Conservation (phyloP, 257 asterid genomes). For the Apocynum venetum region DNA sequence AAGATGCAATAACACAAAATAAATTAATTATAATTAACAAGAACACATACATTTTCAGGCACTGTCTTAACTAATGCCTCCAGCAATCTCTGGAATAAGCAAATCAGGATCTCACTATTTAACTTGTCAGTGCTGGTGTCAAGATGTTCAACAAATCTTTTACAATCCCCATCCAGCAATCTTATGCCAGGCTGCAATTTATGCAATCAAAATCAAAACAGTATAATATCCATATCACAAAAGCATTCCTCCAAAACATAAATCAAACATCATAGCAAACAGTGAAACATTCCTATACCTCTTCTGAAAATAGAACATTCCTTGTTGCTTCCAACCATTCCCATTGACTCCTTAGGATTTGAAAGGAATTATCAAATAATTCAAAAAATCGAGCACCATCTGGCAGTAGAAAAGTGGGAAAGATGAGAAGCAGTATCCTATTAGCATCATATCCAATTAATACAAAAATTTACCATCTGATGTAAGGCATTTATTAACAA, state of each 20-base stretch:
- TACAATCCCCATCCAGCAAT: slow-evolving; percentile 44
- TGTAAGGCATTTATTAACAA: neutral
- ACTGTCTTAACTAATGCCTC: slow-evolving; percentile 47
- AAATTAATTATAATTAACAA: slow-evolving; percentile 8
- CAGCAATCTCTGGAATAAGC: slow-evolving; percentile 58
- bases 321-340: slow-evolving; percentile 46
- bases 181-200: slow-evolving; percentile 44
- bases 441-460: neutral
- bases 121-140: slow-evolving; percentile 37
- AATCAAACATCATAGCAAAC: neutral
- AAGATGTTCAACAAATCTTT: slow-evolving; percentile 46
- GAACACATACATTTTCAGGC: slow-evolving; percentile 40
- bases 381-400: slow-evolving; percentile 40
- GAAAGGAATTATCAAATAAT: slow-evolving; percentile 49
- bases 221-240: neutral
- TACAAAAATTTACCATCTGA: too few species aligned
- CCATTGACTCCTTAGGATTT: slow-evolving; percentile 67
- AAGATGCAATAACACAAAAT: slow-evolving; percentile 4
- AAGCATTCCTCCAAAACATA: neutral
- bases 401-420: slow-evolving; percentile 24
- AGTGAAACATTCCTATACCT: slow-evolving; percentile 33
- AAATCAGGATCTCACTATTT: slow-evolving; percentile 56
- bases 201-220: slow-evolving; percentile 20
- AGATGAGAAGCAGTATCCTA: neutral
- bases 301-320: slow-evolving; percentile 26